phyloP scores from a whole-genome alignment of 441 rosid genomes.

The Erodium moschatum region DNA sequence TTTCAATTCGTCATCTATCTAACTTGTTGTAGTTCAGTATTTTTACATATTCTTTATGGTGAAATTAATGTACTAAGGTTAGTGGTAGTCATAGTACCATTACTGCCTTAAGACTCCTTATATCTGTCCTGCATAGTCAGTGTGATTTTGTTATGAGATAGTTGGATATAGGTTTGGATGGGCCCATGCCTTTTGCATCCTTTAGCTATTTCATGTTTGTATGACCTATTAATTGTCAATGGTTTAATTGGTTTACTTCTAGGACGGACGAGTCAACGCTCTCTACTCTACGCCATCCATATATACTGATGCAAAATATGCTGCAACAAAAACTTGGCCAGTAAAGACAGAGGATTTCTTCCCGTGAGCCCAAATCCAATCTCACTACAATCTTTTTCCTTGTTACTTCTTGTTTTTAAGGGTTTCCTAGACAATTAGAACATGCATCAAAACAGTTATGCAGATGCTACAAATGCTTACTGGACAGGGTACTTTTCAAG shows the following conservation, averaged over 20 bases:
- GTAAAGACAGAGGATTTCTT: slow-evolving; percentile 79
- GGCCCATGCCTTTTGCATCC: not conserved
- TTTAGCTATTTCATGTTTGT: not conserved
- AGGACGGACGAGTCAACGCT: slow-evolving; percentile 98
- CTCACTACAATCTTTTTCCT: not conserved
- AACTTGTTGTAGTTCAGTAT: not conserved
- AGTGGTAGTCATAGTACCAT: not conserved
- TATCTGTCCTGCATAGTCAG: not conserved
- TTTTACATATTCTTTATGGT: not conserved
- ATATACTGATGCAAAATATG: slow-evolving; percentile 92
- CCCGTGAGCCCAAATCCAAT: slow-evolving; percentile 58
- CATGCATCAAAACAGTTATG: slow-evolving; percentile 52
- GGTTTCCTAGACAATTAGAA: slow-evolving; percentile 22
- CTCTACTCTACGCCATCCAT: slow-evolving; percentile 94
- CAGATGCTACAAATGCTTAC: slow-evolving; percentile 86
- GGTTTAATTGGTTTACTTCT: slow-evolving; percentile 20
- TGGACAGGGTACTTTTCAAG: slow-evolving; percentile 98
- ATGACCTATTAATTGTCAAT: slow-evolving; percentile 11
- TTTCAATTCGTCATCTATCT: not conserved
- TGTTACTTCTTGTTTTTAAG: slow-evolving; percentile 13
- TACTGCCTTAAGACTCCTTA: not conserved
- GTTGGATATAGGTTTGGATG: not conserved
- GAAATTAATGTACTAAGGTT: not conserved
- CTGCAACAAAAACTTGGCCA: slow-evolving; percentile 72
- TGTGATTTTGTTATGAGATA: not conserved